Evolutionary conservation across 192 early-diverging fungal genomes (phyloP), one percentile per base, ranked within the genome.

Genomic region (Tieghemiomyces parasiticus): DNA sequence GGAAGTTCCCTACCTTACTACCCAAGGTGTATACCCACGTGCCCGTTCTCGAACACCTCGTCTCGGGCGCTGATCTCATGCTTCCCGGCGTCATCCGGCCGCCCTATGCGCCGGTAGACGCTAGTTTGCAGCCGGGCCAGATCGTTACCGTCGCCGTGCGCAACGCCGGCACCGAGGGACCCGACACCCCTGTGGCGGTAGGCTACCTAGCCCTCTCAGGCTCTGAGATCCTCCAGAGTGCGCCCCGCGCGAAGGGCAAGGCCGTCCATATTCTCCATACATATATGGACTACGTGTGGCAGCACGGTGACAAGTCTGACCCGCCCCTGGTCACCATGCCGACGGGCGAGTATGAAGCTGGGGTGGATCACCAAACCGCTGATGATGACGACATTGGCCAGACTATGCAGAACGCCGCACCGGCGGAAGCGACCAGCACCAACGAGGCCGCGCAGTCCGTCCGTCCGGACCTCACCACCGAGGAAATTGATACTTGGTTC

Each of bases 181-280:
- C 34, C 2, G 1, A 12, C 24, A 2, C 50, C 34, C 78, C 83
- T 14, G 56, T 88, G 58, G 87, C 86, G 1, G 74, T 93, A 2
- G 87, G 88, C 16, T 78, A 72, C 3, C 75, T 85, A 71, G 68
- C 71, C 9, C 34, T 84, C 29, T 69, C 82, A 59, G 74, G 73
- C 6, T 62, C 69, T 6, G 73, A 71, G 2, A 67, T 82, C 22
- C n/a, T n/a, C n/a, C n/a, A n/a, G n/a, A n/a, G n/a, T n/a, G n/a
- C n/a, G n/a, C n/a, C n/a, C n/a, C n/a, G 77, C 9, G 79, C 71
- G 48, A 89, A 86, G 65, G 93, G 93, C 10, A 88, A 90, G 60
- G 91, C 86, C 0, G 82, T 96, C 0, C 61, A 83, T 61, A 72
- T 90, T 26, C 54, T 86, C 19, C 90, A 92, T 61, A 79, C 83